Conservation (phyloP, 1,284 basidiomycete genomes). For the Trichosporon faecale region DNA sequence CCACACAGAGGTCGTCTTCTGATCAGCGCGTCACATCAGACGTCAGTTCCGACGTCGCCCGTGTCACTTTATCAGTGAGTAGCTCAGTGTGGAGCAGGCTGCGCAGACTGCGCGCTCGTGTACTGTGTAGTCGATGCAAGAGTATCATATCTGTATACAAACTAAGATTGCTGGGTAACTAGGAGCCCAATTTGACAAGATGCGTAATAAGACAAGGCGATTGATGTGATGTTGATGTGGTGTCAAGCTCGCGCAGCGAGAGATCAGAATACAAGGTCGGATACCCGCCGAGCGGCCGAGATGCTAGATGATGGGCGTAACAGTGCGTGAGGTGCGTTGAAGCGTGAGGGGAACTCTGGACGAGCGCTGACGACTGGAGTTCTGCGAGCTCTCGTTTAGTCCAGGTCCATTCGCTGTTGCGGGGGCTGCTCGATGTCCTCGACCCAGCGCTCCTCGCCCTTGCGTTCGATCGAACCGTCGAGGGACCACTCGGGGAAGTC, state of each 20-base stretch:
- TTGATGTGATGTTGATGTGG: not conserved
- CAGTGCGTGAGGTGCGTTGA: not conserved
- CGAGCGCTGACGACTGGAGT: too few species aligned
- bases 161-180: not conserved
- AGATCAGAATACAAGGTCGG: constrained; percentile 1
- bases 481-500: constrained; percentile 25
- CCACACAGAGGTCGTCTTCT: not conserved
- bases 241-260: constrained; percentile 9
- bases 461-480: not conserved
- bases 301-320: not conserved
- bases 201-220: constrained; percentile 5
- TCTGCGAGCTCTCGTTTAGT: constrained; percentile 13
- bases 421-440: constrained; percentile 35
- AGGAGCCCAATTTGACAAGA: constrained; percentile 2
- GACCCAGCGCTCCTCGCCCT: constrained; percentile 39
- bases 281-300: not conserved
- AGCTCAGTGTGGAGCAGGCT: not conserved
- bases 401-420: constrained; percentile 38
- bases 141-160: constrained; percentile 12
- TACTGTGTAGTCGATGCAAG: not conserved
- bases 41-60: not conserved
- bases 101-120: not conserved
- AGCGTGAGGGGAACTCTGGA: too few species aligned
- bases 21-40: not conserved
- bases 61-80: not conserved